Percentiles rank a stretch among this genome's conserved stretches.
These are phyloP conservation scores for Tricholoma furcatifolium DNA, from an alignment of 768 basidiomycete genomes.

Conservation along the genomic window DNA sequence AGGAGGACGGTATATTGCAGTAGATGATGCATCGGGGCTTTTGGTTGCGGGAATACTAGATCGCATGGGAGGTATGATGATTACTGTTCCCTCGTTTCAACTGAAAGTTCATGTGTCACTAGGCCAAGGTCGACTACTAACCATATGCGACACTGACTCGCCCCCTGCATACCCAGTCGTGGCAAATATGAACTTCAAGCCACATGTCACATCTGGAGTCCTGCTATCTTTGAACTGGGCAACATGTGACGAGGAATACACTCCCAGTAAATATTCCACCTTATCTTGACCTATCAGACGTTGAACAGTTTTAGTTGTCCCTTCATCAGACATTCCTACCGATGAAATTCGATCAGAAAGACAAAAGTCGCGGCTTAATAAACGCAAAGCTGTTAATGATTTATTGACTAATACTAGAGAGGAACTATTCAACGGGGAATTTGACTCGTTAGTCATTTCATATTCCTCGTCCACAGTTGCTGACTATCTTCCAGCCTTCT, in stretches of 20 bases:
- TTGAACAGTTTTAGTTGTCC: slow-evolving; percentile 42
- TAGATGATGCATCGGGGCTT: slow-evolving; percentile 91
- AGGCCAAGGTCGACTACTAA: slow-evolving; percentile 82
- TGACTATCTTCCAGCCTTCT: slow-evolving; percentile 52
- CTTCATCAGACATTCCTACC: slow-evolving; percentile 55
- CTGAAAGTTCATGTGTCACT: slow-evolving; percentile 3
- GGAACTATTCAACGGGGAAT: slow-evolving; percentile 84
- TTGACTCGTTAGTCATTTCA: slow-evolving; percentile 66
- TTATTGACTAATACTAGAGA: slow-evolving; percentile 62
- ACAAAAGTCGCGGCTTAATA: slow-evolving; percentile 68
- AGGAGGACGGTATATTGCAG: slow-evolving; percentile 83
- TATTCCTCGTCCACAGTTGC: neutral
- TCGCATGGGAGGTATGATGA: slow-evolving; percentile 71
- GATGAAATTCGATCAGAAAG: slow-evolving; percentile 69
- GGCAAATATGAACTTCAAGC: slow-evolving; percentile 81
- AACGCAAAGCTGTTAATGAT: slow-evolving; percentile 72
- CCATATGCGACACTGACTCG: slow-evolving; percentile 86
- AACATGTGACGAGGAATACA: slow-evolving; percentile 75
- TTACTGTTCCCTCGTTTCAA: slow-evolving; percentile 1
- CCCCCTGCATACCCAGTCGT: slow-evolving; percentile 90
- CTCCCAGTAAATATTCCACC: slow-evolving; percentile 46
- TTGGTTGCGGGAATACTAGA: slow-evolving; percentile 84
- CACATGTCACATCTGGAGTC: slow-evolving; percentile 47
- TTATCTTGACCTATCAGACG: neutral
- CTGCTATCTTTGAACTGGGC: slow-evolving; percentile 87